A percentile compares a stretch with the other conserved stretches of the same genome.
Evolutionary conservation across 2,329 filamentous ascomycete species (phyloP).

Genomic region (Alternaria longipes): DNA sequence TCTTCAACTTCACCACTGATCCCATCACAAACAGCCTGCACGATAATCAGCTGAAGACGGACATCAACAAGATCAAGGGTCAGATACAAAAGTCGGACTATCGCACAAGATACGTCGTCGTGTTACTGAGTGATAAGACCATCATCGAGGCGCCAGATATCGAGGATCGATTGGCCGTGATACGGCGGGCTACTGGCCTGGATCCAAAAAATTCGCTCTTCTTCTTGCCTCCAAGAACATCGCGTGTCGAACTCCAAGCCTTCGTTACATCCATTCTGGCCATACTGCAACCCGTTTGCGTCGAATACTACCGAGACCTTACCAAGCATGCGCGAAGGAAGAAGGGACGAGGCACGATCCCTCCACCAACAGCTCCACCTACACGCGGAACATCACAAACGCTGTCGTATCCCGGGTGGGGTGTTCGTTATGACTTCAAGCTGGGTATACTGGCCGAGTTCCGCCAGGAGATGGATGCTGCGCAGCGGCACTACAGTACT

Average conservation of each 20-base stretch:
- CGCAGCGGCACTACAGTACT: constrained; percentile 84
- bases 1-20: constrained; percentile 80
- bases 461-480: constrained; percentile 88
- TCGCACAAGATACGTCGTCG: constrained; percentile 78
- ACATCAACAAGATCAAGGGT: constrained; percentile 80
- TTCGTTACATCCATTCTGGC: constrained; percentile 78
- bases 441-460: constrained; percentile 91
- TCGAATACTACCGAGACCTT: constrained; percentile 93
- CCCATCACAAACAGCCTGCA: constrained; percentile 77
- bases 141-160: constrained; percentile 66
- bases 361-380: constrained; percentile 82
- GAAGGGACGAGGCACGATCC: constrained; percentile 78
- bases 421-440: constrained; percentile 94
- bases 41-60: constrained; percentile 87
- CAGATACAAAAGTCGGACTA: constrained; percentile 75
- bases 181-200: constrained; percentile 79
- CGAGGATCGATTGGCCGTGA: constrained; percentile 80
- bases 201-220: constrained; percentile 84
- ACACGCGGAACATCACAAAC: constrained; percentile 86
- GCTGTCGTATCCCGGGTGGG: constrained; percentile 87
- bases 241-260: constrained; percentile 73
- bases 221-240: constrained; percentile 78
- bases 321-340: constrained; percentile 93
- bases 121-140: constrained; percentile 77
- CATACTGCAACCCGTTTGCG: constrained; percentile 74